Base-by-base conservation (phyloP, 305 asterid species). In the Andrographis paniculata region DNA sequence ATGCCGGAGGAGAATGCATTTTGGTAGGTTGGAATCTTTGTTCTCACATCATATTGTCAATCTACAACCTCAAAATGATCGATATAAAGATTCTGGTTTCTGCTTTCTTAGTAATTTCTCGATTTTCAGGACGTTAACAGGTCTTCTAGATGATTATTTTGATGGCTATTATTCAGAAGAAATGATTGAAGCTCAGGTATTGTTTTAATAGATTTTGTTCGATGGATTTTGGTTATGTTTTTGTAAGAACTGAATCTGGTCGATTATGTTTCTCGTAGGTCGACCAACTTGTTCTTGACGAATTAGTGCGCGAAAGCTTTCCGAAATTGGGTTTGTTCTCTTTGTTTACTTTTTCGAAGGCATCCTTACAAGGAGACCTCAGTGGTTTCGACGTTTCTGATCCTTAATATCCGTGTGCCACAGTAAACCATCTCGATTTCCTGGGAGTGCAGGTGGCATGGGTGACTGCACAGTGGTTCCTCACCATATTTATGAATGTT, bases 1-100 rank as follows among this genome's bases (percentile, higher is more conserved):
- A 89, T 89, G 95, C 86, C 95, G 9, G 98, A 89, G 73, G 95
- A 85, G 75, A 89, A 85, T 71, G 95, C 98, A 45, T 91, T 91
- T 72, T 91, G 99, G 99, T 91, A 61, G 69, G 94, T 64, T 45
- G 14, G 7, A 13, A 9, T 13, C 3, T 37, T 14, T 37, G 17
- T 37, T 37, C 17, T 37, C 14, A 17, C 8, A 37, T 37, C 4
- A 37, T n/a, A n/a, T 3, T 37, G 17, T 37, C 4, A 8, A 37
- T 37, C 42, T 9, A 7, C 14, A 5, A 0, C 1, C 14, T 37
- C 42, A 37, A 13, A 37, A 2, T 4, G 2, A 33, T 6, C 2
- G 39, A 33, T 0, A 33, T 33, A n/a, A 8, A n/a, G 39, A 5
- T 33, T 33, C 39, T 5, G 13, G 4, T 33, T 33, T 11, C 9